A percentile compares a stretch with the other conserved stretches of the same genome.
Evolutionary conservation across 441 rosid genomes (phyloP).

Genomic region (Populus hybrid): DNA sequence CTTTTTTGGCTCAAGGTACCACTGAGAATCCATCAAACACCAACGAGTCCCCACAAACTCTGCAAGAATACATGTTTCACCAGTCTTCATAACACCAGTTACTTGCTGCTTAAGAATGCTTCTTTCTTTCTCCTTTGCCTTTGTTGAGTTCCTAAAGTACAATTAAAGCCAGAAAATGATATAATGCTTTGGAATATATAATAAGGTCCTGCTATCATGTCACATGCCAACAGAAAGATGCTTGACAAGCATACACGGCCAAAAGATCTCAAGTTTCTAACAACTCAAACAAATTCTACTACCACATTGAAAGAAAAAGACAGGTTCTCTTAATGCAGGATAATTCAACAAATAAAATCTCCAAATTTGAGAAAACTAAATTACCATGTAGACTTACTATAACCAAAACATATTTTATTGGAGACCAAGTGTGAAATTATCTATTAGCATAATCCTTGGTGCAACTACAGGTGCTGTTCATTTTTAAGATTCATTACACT

Average conservation of each 20-base stretch:
- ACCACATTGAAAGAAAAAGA: background rate
- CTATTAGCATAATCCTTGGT: background rate
- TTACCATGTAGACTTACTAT: background rate
- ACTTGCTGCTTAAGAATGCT: constrained; percentile 43
- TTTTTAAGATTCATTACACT: background rate
- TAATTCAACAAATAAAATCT: background rate
- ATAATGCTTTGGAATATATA: constrained; percentile 6
- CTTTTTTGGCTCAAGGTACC: constrained; percentile 47
- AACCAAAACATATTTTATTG: background rate
- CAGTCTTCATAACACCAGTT: constrained; percentile 38
- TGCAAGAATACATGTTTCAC: constrained; percentile 52
- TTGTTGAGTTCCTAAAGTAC: constrained; percentile 35
- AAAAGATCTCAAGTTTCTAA: background rate
- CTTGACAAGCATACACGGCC: background rate
- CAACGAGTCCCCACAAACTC: constrained; percentile 52
- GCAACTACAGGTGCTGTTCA: background rate
- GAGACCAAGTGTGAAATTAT: background rate
- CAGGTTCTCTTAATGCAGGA: background rate
- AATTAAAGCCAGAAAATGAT: constrained; percentile 7
- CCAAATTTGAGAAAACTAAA: background rate
- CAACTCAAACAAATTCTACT: background rate
- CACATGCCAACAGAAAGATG: background rate
- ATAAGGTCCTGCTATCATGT: constrained; percentile 2
- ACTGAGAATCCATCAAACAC: constrained; percentile 62
- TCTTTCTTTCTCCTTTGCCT: constrained; percentile 28